These are phyloP conservation scores for Passalora sequoiae DNA, from an alignment of 2,329 filamentous ascomycete species.

Conservation along the genomic window DNA sequence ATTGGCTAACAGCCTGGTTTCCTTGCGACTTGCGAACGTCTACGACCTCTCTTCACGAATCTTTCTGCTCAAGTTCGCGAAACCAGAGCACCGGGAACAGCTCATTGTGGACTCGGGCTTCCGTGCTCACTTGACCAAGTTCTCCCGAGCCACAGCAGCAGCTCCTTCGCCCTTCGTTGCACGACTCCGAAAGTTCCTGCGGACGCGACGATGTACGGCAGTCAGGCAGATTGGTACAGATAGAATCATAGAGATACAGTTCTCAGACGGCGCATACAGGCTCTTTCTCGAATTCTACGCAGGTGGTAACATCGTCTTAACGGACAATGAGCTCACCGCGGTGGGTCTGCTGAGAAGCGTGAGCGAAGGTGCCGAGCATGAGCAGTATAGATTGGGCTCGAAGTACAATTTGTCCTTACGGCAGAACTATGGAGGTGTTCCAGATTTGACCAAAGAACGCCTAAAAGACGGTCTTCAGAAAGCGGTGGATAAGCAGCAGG, in stretches of 20 bases:
- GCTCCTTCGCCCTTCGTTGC: conserved; percentile 81
- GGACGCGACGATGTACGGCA: conserved; percentile 75
- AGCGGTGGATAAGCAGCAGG: conserved; percentile 56
- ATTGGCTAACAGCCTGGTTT: conserved; percentile 69
- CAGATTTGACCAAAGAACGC: conserved; percentile 67
- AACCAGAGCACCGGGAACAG: conserved; percentile 82
- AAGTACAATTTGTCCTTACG: conserved; percentile 75
- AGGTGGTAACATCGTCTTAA: conserved; percentile 88
- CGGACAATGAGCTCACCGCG: conserved; percentile 77
- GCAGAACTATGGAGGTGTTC: conserved; percentile 75
- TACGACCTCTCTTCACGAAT: conserved; percentile 96
- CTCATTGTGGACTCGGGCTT: conserved; percentile 92
- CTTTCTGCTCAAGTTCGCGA: conserved; percentile 90
- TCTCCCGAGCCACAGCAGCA: conserved; percentile 77
- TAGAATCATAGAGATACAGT: conserved; percentile 83
- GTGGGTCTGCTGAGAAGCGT: conserved; percentile 76
- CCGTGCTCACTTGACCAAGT: conserved; percentile 88
- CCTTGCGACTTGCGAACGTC: conserved; percentile 81
- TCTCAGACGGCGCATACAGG: conserved; percentile 84
- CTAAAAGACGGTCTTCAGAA: conserved; percentile 64
- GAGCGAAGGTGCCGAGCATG: conserved; percentile 73
- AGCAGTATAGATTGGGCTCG: conserved; percentile 70
- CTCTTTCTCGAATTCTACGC: conserved; percentile 95
- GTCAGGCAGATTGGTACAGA: conserved; percentile 88
- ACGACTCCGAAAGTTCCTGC: conserved; percentile 78